These are phyloP conservation scores for Chalaropsis thielavioides DNA, from an alignment of 2,329 filamentous ascomycete species.

Conservation along the genomic window DNA sequence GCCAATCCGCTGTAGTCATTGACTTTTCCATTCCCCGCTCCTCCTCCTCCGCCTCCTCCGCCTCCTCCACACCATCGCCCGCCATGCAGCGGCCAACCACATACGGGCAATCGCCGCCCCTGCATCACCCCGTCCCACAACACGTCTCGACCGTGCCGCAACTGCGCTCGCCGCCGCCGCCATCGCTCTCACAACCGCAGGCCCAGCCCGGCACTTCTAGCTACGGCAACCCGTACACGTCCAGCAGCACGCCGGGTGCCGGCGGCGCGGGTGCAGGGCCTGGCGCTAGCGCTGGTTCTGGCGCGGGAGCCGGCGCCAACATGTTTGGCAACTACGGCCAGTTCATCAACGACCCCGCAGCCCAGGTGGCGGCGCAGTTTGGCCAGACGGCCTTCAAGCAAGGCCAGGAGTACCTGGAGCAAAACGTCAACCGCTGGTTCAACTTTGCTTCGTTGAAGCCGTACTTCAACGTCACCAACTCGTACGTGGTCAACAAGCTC, in stretches of 20 bases:
- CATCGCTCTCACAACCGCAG: constrained; percentile 50
- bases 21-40: not conserved
- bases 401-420: constrained; percentile 86
- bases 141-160: constrained; percentile 97
- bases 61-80: not conserved
- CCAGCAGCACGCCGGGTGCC: constrained; percentile 25
- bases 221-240: constrained; percentile 57
- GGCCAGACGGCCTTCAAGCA: constrained; percentile 84
- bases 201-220: constrained; percentile 30
- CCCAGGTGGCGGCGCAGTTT: constrained; percentile 88
- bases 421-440: constrained; percentile 74
- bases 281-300: not conserved
- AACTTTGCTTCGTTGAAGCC: constrained; percentile 89
- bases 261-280: not conserved
- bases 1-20: not conserved
- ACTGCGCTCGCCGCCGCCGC: constrained; percentile 82
- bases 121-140: constrained; percentile 94
- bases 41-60: not conserved
- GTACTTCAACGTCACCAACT: constrained; percentile 98
- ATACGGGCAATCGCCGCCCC: constrained; percentile 78
- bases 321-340: constrained; percentile 64
- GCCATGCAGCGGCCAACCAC: constrained; percentile 67
- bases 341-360: constrained; percentile 91
- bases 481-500: constrained; percentile 87
- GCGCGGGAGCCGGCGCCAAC: constrained; percentile 29